These are phyloP conservation scores for Phytophthora vignae DNA, from an alignment of 352 stramenopile genomes.

Conservation along the genomic window DNA sequence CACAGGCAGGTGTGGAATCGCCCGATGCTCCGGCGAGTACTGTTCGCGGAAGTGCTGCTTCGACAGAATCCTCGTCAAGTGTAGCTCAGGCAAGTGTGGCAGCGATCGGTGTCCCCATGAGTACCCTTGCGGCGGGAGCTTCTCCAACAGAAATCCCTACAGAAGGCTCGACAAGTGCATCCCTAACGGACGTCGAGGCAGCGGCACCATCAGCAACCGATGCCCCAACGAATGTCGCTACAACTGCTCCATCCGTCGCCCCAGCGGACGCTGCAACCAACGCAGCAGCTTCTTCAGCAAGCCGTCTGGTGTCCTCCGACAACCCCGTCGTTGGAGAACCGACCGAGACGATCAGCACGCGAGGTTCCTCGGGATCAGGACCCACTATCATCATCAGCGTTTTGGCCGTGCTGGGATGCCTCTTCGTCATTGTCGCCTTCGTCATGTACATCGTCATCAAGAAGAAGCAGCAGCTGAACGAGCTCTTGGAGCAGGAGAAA, in stretches of 20 bases:
- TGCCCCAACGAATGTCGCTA: not conserved
- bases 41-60: no score
- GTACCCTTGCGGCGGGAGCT: not conserved
- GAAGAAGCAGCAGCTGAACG: slow-evolving; percentile 31
- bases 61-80: not conserved
- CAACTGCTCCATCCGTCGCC: not conserved
- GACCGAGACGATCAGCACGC: not conserved
- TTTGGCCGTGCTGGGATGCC: slow-evolving; percentile 20
- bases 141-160: not conserved
- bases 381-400: slow-evolving; percentile 24
- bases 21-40: no score
- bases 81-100: not conserved
- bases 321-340: not conserved
- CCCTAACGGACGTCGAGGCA: not conserved
- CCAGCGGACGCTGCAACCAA: not conserved
- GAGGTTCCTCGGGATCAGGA: not conserved
- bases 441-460: slow-evolving; percentile 27
- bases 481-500: slow-evolving; percentile 31
- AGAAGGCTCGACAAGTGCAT: not conserved
- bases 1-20: no score
- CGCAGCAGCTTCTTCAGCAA: not conserved
- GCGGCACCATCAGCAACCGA: not conserved
- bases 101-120: no score
- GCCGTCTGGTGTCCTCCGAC: not conserved
- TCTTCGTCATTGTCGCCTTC: slow-evolving; percentile 21